Conservation (phyloP, 805 yeast species). For the Maudiozyma barnettii region DNA sequence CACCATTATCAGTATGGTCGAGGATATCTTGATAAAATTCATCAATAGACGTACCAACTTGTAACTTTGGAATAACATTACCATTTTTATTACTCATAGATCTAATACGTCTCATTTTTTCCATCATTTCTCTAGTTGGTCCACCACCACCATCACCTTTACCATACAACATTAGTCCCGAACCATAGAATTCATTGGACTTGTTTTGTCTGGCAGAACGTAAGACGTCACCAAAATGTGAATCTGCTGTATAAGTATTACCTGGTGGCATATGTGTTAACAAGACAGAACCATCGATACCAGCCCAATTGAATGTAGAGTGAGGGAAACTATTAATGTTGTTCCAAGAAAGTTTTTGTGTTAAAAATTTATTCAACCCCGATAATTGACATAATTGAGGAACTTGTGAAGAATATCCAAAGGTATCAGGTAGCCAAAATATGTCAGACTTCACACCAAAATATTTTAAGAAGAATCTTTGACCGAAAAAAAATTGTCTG, state of each 20-base stretch:
- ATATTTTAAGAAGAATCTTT: constrained; percentile 67
- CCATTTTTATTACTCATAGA: constrained; percentile 79
- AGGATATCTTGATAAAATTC: constrained; percentile 66
- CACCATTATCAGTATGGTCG: constrained; percentile 54
- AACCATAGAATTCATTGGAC: constrained; percentile 69
- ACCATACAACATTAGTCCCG: constrained; percentile 77
- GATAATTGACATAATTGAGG: constrained; percentile 89
- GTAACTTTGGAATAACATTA: constrained; percentile 62
- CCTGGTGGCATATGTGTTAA: constrained; percentile 97
- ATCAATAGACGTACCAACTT: constrained; percentile 62
- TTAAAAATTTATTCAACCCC: constrained; percentile 73
- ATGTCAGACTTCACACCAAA: constrained; percentile 69
- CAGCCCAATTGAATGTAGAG: constrained; percentile 90
- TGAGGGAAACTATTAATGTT: constrained; percentile 87
- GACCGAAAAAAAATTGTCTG: constrained; percentile 86
- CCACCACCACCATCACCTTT: constrained; percentile 99
- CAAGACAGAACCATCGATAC: constrained; percentile 87
- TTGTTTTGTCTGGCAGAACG: constrained; percentile 76
- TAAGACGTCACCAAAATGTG: constrained; percentile 86
- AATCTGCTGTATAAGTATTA: constrained; percentile 88
- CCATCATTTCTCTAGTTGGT: constrained; percentile 88
- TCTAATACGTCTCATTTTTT: constrained; percentile 82
- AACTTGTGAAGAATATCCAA: constrained; percentile 90
- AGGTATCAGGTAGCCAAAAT: constrained; percentile 96
- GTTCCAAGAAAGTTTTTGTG: constrained; percentile 95